Percentiles rank a stretch among this genome's conserved stretches.
These are phyloP conservation scores for Fusarium sp. DNA, from an alignment of 2,329 filamentous ascomycete genomes.

Conservation along the genomic window DNA sequence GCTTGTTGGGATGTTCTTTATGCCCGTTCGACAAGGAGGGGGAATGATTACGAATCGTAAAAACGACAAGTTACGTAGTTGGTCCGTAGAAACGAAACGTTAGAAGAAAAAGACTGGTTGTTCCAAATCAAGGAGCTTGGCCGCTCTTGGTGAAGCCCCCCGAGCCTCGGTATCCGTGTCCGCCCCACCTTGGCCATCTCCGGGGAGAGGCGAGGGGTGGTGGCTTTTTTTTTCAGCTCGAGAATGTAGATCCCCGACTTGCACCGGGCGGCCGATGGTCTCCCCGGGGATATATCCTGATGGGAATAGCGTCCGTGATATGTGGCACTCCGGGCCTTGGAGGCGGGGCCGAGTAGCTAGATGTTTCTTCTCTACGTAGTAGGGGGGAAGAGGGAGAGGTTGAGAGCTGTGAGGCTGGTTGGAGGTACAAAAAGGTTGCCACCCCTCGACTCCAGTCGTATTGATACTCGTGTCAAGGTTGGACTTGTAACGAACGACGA, in stretches of 20 bases:
- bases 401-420: neutral
- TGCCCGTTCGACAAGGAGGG: neutral
- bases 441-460: neutral
- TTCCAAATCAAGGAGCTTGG: neutral
- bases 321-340: constrained; percentile 14
- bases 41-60: constrained; percentile 2
- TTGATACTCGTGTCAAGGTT: neutral
- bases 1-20: neutral
- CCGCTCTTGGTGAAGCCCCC: constrained; percentile 3
- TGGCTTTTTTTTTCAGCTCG: neutral
- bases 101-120: neutral
- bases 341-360: neutral
- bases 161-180: constrained; percentile 27
- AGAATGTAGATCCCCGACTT: constrained; percentile 30
- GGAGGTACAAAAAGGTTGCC: constrained; percentile 1
- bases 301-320: constrained; percentile 39
- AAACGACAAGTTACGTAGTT: neutral
- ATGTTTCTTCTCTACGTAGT: neutral
- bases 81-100: neutral
- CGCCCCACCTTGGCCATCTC: neutral
- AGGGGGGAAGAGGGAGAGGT: neutral
- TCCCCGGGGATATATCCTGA: constrained; percentile 41
- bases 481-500: neutral
- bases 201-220: neutral
- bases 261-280: constrained; percentile 24